phyloP scores from a whole-genome alignment of 2,329 filamentous ascomycete species.

The Didymella exigua region DNA sequence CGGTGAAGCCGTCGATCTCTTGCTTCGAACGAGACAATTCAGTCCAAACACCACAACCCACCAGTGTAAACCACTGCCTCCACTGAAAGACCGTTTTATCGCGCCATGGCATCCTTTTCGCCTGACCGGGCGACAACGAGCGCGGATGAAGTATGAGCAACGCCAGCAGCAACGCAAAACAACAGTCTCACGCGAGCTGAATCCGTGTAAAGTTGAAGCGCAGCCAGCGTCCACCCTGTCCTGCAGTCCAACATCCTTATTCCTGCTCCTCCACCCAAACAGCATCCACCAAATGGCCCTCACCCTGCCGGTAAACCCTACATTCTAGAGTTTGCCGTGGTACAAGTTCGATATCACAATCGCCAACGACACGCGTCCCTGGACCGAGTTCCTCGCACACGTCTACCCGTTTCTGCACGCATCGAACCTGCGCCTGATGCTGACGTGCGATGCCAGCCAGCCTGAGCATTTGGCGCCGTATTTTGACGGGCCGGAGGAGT shows the following conservation, averaged over 20 bases:
- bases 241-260: not conserved
- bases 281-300: not conserved
- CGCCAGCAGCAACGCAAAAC: not conserved
- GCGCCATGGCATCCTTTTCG: not conserved
- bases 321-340: not conserved
- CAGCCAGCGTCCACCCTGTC: not conserved
- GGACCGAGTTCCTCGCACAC: not conserved
- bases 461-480: not conserved
- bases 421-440: not conserved
- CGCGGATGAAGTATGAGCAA: not conserved
- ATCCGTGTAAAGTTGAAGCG: not conserved
- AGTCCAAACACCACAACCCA: not conserved
- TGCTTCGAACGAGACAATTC: not conserved
- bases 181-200: not conserved
- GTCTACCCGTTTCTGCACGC: not conserved
- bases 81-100: not conserved
- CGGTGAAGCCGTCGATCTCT: not conserved
- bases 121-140: not conserved
- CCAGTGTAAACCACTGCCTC: no score
- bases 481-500: not conserved
- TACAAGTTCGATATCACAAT: not conserved
- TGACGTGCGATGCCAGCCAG: not conserved
- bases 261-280: not conserved
- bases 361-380: not conserved
- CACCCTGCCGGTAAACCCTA: not conserved